These are phyloP conservation scores for Porodaedalea pini DNA, from an alignment of 1,284 basidiomycete species.

Conservation along the genomic window DNA sequence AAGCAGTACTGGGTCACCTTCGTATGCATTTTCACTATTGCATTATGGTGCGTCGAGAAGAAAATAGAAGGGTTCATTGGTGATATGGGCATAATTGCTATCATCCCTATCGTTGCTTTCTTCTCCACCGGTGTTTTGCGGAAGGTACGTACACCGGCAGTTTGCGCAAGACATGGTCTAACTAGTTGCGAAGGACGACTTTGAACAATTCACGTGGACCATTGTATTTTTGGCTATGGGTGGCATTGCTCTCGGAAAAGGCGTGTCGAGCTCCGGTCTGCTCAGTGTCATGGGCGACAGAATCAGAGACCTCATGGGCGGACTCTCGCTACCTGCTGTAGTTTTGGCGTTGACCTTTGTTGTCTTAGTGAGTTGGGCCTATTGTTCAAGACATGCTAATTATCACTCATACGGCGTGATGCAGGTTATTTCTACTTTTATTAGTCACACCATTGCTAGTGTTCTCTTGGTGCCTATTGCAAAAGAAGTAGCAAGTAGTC, in stretches of 20 bases:
- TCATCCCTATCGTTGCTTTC: constrained; percentile 91
- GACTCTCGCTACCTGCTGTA: constrained; percentile 74
- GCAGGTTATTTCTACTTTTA: constrained; percentile 82
- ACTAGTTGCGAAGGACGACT: constrained; percentile 68
- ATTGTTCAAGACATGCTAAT: constrained; percentile 26
- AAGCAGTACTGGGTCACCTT: constrained; percentile 91
- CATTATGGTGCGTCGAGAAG: constrained; percentile 89
- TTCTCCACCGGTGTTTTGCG: constrained; percentile 93
- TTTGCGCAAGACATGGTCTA: constrained; percentile 14
- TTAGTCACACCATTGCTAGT: constrained; percentile 95
- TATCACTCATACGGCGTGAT: constrained; percentile 16
- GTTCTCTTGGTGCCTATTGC: constrained; percentile 96
- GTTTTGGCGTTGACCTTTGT: constrained; percentile 81
- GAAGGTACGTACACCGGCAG: constrained; percentile 56
- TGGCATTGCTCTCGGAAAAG: constrained; percentile 94
- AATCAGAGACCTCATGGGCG: constrained; percentile 70
- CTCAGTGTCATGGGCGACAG: constrained; percentile 72
- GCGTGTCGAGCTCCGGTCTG: constrained; percentile 87
- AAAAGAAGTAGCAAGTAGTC: constrained; percentile 78
- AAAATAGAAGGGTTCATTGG: constrained; percentile 77
- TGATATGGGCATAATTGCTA: constrained; percentile 97
- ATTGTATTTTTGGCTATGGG: constrained; percentile 98
- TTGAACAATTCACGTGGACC: constrained; percentile 92
- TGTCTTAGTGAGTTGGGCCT: constrained; percentile 68
- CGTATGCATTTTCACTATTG: constrained; percentile 86